Conservation (phyloP, 768 basidiomycete species). For the Fistulinella prunicolor region DNA sequence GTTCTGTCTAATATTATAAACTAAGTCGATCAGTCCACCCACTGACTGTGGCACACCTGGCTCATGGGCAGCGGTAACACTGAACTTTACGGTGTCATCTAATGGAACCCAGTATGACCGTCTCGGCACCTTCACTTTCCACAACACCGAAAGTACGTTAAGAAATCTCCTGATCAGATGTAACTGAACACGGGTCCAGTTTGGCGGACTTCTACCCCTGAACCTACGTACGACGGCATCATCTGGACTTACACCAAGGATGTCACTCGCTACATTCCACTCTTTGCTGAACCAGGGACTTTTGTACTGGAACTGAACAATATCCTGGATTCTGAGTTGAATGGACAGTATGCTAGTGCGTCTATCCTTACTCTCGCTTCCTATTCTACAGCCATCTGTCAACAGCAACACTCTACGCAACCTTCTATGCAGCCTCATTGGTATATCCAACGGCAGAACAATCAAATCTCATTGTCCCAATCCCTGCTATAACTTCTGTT, state of each 20-base stretch:
- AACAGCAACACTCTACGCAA: constrained; percentile 64
- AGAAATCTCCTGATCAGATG: background rate
- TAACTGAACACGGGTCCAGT: constrained; percentile 37
- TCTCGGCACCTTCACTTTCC: constrained; percentile 69
- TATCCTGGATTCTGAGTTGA: constrained; percentile 50
- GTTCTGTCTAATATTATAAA: background rate
- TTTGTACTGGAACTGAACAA: constrained; percentile 78
- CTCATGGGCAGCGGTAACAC: constrained; percentile 70
- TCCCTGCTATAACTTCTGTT: constrained; percentile 69
- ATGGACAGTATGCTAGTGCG: constrained; percentile 70
- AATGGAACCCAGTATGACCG: constrained; percentile 79
- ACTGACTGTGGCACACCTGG: constrained; percentile 67
- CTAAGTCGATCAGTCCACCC: constrained; percentile 51
- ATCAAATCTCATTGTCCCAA: constrained; percentile 65
- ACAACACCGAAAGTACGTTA: constrained; percentile 69
- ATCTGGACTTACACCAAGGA: constrained; percentile 80
- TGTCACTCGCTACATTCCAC: constrained; percentile 66
- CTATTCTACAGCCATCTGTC: background rate
- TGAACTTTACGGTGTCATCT: constrained; percentile 75
- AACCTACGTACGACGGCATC: constrained; percentile 67
- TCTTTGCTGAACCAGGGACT: constrained; percentile 64
- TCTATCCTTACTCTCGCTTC: constrained; percentile 1
- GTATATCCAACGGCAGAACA: constrained; percentile 55
- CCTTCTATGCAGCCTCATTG: constrained; percentile 62
- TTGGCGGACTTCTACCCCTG: constrained; percentile 79